Conservation (phyloP, 148 eudicot genomes). For the Simmondsia chinensis region DNA sequence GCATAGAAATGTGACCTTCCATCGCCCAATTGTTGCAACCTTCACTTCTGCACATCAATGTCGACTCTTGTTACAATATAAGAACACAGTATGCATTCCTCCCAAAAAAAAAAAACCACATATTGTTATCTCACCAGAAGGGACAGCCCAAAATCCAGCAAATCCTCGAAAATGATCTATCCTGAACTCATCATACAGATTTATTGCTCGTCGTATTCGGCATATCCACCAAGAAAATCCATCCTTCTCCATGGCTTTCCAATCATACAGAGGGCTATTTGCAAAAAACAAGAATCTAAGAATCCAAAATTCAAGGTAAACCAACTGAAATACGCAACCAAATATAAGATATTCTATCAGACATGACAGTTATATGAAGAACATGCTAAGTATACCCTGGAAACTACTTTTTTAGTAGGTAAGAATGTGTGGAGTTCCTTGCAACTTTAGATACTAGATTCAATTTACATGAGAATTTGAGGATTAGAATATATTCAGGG, state of each 20-base stretch:
- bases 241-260: conserved; percentile 88
- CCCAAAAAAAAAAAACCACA: not conserved
- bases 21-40: conserved; percentile 62
- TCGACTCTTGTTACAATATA: not conserved
- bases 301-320: not conserved
- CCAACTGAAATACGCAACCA: too few relatives aligned
- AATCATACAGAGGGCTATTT: conserved; percentile 83
- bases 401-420: too few relatives aligned
- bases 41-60: conserved; percentile 57
- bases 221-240: conserved; percentile 90
- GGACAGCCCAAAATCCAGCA: conserved; percentile 99
- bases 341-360: too few relatives aligned
- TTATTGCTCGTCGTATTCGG: conserved; percentile 67
- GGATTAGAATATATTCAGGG: too few relatives aligned
- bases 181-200: conserved; percentile 89
- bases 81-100: not conserved
- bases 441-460: too few relatives aligned
- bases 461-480: too few relatives aligned
- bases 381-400: too few relatives aligned
- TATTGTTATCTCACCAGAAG: conserved; percentile 52
- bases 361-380: too few relatives aligned
- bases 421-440: too few relatives aligned
- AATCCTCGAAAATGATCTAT: conserved; percentile 98
- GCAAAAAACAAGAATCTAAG: conserved; percentile 5
- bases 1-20: conserved; percentile 67